Base-by-base conservation (phyloP, 495 filamentous ascomycete genomes). In the Arthonia radiata region DNA sequence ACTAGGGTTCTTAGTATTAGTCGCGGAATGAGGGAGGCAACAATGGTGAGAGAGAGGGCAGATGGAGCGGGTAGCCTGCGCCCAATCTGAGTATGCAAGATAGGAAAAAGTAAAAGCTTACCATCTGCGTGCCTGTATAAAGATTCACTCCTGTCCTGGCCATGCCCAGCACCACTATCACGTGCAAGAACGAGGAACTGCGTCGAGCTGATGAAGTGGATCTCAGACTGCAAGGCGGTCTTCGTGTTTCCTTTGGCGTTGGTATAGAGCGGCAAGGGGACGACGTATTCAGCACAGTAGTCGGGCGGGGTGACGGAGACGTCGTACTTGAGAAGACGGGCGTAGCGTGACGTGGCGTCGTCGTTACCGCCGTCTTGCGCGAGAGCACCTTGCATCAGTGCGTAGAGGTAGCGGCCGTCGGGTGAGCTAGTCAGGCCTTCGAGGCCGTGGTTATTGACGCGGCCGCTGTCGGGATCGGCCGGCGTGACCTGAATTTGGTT, bases 371-470 rank as follows among this genome's bases (percentile, higher is more conserved):
- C 71, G 7, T 41, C 36, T 33, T 75, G 69, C 28, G 63, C 50
- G 3, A 63, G 47, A 0, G 72, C 68, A 1, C 62, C 64, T 42
- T 82, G 75, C 19, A 80, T 46, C 35, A 86, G 52, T 2, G 62
- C 56, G 39, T 63, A 81, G 7, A 82, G 50, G 2, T 50, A 58
- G 25, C 63, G 65, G 17, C 73, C 71, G 32, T 76, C 67, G 0
- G 57, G 42, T 7, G 57, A 62, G 10, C 63, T 45, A 1, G 71
- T 71, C 25, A 86, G 46, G 1, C 67, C 75, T 42, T 86, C 76
- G 33, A 82, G 65, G 13, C 73, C 71, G 36, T 79, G 70, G 46
- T 82, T 82, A 41, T 82, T 78, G 32, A 59, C 49, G 16, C 75
- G 59, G 4, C 77, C 76, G 4, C 58, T 59, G 4, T 54, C 48